Evolutionary conservation across 148 eudicot genomes (phyloP), one percentile per base, ranked within the genome.

Genomic region (Drosera capensis): DNA sequence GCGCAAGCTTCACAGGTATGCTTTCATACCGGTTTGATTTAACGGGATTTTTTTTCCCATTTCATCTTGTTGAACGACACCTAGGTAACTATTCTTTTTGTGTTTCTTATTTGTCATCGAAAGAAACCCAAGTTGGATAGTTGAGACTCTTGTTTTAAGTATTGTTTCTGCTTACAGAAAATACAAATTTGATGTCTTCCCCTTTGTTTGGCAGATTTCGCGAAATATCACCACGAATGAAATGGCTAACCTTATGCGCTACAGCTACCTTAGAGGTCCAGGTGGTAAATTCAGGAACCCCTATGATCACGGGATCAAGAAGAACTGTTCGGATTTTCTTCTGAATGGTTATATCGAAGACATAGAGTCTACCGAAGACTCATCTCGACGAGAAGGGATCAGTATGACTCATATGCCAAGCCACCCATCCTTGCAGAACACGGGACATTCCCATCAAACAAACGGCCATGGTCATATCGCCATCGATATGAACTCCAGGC

Each of bases 141-240:
- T n/a, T n/a, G n/a, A n/a, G n/a, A n/a, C n/a, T n/a, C n/a, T n/a
- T n/a, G n/a, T n/a, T n/a, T n/a, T n/a, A n/a, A n/a, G n/a, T n/a
- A 11, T 34, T 34, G 13, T 15, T 34, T 34, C 38, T 28, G 31
- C 6, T 28, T 28, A 9, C 31, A 3, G 31, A 3, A 9, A 28
- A 28, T 9, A 28, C 31, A 9, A 34, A 13, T 15, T 34, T 15
- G n/a, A 34, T 19, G 6, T 8, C 40, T 15, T 39, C n/a, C 4
- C 16, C 17, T 8, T 26, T 53, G 54, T 34, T 45, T 59, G 25
- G 51, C 85, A 92, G 99, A 82, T 92, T 55, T 78, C 95, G 18
- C 99, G 94, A 39, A 92, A 92, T 52, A 79, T 92, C 18, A 92
- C 99, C 16, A 92, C 99, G 40, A 92, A 92, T 49, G 99, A 92